Evolutionary conservation across 805 yeast genomes (phyloP).

Genomic region (Metschnikowia gelsemii): DNA sequence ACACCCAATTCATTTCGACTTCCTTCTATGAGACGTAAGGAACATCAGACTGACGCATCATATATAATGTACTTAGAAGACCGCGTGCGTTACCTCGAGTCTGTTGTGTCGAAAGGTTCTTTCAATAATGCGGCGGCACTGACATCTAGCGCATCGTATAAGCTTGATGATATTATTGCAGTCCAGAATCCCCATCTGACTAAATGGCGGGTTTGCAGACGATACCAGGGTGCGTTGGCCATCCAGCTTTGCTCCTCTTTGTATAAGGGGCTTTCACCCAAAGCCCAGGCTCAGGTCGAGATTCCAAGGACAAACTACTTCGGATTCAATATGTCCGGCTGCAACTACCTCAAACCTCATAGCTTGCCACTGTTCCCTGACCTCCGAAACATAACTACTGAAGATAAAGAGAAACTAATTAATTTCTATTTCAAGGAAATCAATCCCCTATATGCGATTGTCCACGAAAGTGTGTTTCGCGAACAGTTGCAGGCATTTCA

Average conservation of each 20-base stretch:
- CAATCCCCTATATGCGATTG: constrained; percentile 52
- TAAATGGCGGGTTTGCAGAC: constrained; percentile 48
- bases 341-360: constrained; percentile 43
- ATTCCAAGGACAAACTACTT: constrained; percentile 60
- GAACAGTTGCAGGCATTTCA: constrained; percentile 43
- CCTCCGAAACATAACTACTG: constrained; percentile 10
- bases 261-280: constrained; percentile 32
- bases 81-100: constrained; percentile 41
- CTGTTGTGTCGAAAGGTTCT: constrained; percentile 5
- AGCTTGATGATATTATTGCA: constrained; percentile 19
- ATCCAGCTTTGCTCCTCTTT: constrained; percentile 35
- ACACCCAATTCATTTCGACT: too few species aligned
- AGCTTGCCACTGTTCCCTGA: constrained; percentile 35
- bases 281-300: constrained; percentile 33
- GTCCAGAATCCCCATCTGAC: constrained; percentile 24
- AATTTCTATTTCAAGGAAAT: constrained; percentile 47
- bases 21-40: background rate
- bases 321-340: constrained; percentile 68
- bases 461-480: constrained; percentile 54
- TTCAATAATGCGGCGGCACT: background rate
- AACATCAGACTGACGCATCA: background rate
- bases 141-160: background rate
- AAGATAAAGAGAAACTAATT: constrained; percentile 23
- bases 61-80: constrained; percentile 33
- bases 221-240: constrained; percentile 45